Evolutionary conservation across 2,329 filamentous ascomycete species (phyloP).

Genomic region (Aphanoascus verrucosus): DNA sequence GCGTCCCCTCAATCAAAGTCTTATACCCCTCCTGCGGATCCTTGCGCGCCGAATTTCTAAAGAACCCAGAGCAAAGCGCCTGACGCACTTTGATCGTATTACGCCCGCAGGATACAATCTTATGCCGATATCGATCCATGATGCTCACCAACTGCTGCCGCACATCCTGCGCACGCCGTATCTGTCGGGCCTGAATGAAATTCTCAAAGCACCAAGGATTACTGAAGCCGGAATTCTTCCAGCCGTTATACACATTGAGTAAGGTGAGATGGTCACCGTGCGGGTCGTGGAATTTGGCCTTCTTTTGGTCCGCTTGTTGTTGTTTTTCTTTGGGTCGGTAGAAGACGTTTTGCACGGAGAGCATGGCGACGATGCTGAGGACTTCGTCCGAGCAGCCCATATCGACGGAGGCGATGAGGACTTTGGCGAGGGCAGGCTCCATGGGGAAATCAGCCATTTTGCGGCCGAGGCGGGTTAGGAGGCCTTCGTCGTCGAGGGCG

Average conservation of each 20-base stretch:
- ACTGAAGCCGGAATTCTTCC: constrained; percentile 74
- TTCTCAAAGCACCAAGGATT: constrained; percentile 96
- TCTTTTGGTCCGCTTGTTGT: constrained; percentile 90
- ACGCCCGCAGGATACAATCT: constrained; percentile 71
- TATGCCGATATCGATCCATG: constrained; percentile 81
- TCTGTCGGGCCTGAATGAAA: constrained; percentile 85
- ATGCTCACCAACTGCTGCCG: constrained; percentile 85
- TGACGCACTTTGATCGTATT: constrained; percentile 80
- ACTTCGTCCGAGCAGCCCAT: constrained; percentile 87
- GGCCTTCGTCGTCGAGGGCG: constrained; percentile 86
- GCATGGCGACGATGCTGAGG: constrained; percentile 87
- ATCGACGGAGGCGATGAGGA: constrained; percentile 77
- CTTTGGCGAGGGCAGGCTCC: constrained; percentile 85
- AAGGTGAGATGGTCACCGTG: constrained; percentile 89
- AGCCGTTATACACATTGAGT: constrained; percentile 94
- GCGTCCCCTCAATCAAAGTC: constrained; percentile 88
- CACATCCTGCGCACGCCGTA: constrained; percentile 83
- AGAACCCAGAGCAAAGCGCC: constrained; percentile 86
- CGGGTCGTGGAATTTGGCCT: constrained; percentile 92
- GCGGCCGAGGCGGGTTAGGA: constrained; percentile 78
- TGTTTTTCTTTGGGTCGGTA: constrained; percentile 98
- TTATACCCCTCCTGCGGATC: constrained; percentile 96
- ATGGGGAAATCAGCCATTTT: constrained; percentile 99
- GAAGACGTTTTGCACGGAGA: constrained; percentile 77
- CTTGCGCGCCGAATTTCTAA: constrained; percentile 88